These are phyloP conservation scores for Cornus controversa DNA, from an alignment of 148 eudicot species.

Conservation along the genomic window DNA sequence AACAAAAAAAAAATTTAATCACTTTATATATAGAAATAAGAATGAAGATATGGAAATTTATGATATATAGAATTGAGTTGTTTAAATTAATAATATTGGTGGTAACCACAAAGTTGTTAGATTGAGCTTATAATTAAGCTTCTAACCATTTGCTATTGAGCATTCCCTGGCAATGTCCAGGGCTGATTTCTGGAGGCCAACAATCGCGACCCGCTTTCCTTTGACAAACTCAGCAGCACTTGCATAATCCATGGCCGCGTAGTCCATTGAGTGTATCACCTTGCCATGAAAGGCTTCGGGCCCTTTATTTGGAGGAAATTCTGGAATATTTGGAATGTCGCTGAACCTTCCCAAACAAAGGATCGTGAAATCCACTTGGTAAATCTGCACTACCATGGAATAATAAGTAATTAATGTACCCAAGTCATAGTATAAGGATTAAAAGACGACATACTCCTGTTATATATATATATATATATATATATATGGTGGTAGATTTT, in stretches of 20 bases:
- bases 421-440: too few relatives aligned
- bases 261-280: slow-evolving; percentile 49
- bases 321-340: slow-evolving; percentile 36
- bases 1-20: too few relatives aligned
- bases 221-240: slow-evolving; percentile 22
- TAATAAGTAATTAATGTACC: too few relatives aligned
- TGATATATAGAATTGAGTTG: too few relatives aligned
- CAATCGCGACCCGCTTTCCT: slow-evolving; percentile 4
- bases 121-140: too few relatives aligned
- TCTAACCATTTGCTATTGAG: slow-evolving; percentile 27
- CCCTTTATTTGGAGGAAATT: slow-evolving; percentile 26
- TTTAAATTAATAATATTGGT: background rate
- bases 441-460: too few relatives aligned
- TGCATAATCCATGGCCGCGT: slow-evolving; percentile 31
- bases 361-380: slow-evolving; percentile 39
- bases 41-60: too few relatives aligned
- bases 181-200: slow-evolving; percentile 47
- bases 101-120: too few relatives aligned
- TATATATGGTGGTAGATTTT: too few relatives aligned
- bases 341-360: slow-evolving; percentile 41
- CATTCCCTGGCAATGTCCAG: slow-evolving; percentile 38
- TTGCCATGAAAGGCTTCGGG: slow-evolving; percentile 28
- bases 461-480: too few relatives aligned
- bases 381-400: slow-evolving; percentile 19
- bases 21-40: too few relatives aligned